Evolutionary conservation across 2,329 filamentous ascomycete species (phyloP).

Genomic region (Microsporum audouinii): DNA sequence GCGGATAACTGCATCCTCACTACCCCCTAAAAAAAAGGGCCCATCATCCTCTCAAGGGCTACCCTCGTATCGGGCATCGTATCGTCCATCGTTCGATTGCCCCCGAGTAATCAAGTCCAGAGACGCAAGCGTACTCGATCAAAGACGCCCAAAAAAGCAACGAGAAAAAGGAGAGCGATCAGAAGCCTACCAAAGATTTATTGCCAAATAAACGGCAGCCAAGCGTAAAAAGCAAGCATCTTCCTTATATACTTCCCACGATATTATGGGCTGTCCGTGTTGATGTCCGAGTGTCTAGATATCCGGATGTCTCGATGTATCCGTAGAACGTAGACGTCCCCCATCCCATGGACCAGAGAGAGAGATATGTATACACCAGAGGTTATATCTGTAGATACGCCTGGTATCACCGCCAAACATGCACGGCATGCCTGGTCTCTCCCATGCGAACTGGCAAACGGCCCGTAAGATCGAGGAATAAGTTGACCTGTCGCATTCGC

Average conservation of each 20-base stretch:
- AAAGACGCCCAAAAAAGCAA: neutral
- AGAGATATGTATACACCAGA: too few relatives aligned
- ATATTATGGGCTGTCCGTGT: neutral
- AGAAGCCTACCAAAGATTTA: neutral
- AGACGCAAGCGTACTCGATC: neutral
- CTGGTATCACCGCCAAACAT: neutral
- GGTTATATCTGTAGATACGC: too few relatives aligned
- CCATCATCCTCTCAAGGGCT: neutral
- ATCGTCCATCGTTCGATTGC: neutral
- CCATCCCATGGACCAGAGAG: too few relatives aligned
- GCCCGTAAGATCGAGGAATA: neutral
- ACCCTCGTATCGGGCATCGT: conserved; percentile 1
- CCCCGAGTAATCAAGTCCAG: neutral
- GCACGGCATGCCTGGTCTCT: neutral
- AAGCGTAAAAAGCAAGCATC: conserved; percentile 1
- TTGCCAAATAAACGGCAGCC: conserved; percentile 1
- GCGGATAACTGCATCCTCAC: neutral
- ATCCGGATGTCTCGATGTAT: neutral
- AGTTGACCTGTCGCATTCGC: neutral
- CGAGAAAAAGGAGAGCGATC: neutral
- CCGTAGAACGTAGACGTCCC: too few relatives aligned
- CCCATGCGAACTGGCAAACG: neutral
- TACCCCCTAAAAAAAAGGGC: neutral
- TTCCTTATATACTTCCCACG: neutral
- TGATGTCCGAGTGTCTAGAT: neutral